Evolutionary conservation across 306 rosid species (phyloP).

Genomic region (Aeschynomene evenia): DNA sequence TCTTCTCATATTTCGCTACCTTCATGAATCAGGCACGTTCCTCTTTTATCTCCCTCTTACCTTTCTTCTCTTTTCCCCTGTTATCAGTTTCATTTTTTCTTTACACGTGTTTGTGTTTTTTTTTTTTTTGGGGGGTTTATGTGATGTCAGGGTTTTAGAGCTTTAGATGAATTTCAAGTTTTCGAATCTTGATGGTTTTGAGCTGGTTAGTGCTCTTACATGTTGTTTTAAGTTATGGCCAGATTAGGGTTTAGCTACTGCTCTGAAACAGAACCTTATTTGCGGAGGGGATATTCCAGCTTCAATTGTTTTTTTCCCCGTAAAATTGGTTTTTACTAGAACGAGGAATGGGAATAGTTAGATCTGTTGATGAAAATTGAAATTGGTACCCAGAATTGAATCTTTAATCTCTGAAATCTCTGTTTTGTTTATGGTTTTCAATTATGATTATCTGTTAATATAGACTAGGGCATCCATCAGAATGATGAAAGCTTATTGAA

Average conservation of each 20-base stretch:
- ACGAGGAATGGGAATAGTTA: not conserved
- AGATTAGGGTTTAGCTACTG: slow-evolving; percentile 40
- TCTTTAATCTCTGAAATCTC: not conserved
- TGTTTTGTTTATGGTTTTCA: not conserved
- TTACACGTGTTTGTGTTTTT: not conserved
- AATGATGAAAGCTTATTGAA: not conserved
- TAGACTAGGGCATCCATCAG: slow-evolving; percentile 1
- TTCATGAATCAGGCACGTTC: slow-evolving; percentile 80
- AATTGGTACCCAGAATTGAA: not conserved
- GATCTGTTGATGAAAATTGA: slow-evolving; percentile 33
- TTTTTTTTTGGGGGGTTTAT: not conserved
- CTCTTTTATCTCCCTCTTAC: not conserved
- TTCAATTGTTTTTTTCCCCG: not conserved
- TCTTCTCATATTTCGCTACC: slow-evolving; percentile 82
- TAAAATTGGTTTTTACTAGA: not conserved
- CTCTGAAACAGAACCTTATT: not conserved
- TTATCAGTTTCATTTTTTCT: not conserved
- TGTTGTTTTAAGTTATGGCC: not conserved
- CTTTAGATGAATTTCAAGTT: not conserved
- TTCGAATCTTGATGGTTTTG: not conserved
- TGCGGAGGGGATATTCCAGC: not conserved
- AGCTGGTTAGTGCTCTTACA: not conserved
- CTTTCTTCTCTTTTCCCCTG: not conserved
- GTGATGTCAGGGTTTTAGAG: slow-evolving; percentile 12
- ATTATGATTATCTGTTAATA: not conserved